phyloP scores from a whole-genome alignment of 1,139 yeast genomes.

The Tardiomyces digboiensis region DNA sequence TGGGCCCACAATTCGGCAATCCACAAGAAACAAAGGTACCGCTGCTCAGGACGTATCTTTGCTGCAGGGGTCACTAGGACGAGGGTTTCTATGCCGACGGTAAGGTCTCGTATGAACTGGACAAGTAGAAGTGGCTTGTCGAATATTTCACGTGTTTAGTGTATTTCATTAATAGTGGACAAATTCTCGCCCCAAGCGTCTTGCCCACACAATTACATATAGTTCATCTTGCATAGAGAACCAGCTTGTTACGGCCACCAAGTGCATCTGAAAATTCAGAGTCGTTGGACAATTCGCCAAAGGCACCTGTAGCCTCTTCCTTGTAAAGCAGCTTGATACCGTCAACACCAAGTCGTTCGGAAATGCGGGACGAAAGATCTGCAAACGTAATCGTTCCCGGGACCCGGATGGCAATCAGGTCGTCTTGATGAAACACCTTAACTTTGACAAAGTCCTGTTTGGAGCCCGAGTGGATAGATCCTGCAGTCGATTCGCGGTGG shows the following conservation, averaged over 20 bases:
- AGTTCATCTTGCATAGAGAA: constrained; percentile 22
- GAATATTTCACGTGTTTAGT: too few relatives aligned
- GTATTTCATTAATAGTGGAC: too few relatives aligned
- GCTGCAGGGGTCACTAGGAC: too few relatives aligned
- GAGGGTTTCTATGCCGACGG: too few relatives aligned
- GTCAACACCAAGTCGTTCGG: constrained; percentile 45
- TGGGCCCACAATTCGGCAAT: too few relatives aligned
- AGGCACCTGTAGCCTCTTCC: constrained; percentile 18
- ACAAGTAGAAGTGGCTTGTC: too few relatives aligned
- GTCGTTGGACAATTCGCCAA: constrained; percentile 20
- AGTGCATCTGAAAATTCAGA: constrained; percentile 23
- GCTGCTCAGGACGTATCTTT: too few relatives aligned
- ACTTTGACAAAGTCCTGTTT: constrained; percentile 40
- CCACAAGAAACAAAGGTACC: too few relatives aligned
- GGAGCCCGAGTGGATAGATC: constrained; percentile 6
- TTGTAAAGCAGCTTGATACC: constrained; percentile 21
- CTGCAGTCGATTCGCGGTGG: background rate
- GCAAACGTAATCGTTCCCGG: constrained; percentile 50
- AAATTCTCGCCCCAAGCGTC: too few relatives aligned
- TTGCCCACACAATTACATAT: too few relatives aligned
- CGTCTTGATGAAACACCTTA: constrained; percentile 86
- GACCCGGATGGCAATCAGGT: constrained; percentile 78
- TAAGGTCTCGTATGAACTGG: too few relatives aligned
- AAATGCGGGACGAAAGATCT: constrained; percentile 55
- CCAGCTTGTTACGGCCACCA: constrained; percentile 25